Percentiles rank a stretch among this genome's conserved stretches.
Conservation (phyloP, 306 rosid species). For the Cucurbita moschata region DNA sequence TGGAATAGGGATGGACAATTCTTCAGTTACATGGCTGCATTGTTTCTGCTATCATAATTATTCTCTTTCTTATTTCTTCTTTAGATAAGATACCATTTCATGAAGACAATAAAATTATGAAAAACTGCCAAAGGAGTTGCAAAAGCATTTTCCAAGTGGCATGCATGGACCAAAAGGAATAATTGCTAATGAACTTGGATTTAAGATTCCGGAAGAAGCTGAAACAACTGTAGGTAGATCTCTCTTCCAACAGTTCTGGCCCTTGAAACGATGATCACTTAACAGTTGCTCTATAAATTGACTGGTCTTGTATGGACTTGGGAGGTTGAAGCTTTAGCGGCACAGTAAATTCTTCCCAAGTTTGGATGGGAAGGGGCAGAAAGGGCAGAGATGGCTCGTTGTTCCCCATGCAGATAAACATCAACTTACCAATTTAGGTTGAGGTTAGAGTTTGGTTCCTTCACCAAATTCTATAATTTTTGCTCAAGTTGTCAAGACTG, state of each 20-base stretch:
- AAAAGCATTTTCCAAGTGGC: background rate
- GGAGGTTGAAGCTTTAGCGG: background rate
- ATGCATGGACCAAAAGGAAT: background rate
- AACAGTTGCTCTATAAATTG: background rate
- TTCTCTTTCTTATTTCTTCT: background rate
- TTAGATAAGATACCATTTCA: background rate
- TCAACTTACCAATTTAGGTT: background rate
- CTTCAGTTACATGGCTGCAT: background rate
- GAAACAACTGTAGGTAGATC: background rate
- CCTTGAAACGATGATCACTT: background rate
- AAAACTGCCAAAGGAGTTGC: background rate
- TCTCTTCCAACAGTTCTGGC: background rate
- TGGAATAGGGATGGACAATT: background rate
- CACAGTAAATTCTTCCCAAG: background rate
- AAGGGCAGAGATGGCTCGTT: background rate
- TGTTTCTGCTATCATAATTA: background rate
- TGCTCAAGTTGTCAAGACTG: background rate
- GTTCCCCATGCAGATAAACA: background rate
- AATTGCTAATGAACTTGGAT: background rate
- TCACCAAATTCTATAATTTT: background rate
- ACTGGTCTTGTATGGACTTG: background rate
- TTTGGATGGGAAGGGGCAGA: background rate
- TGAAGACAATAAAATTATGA: background rate
- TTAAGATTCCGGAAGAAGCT: background rate
- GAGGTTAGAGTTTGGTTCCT: background rate